Conservation (phyloP, 176 grass and related monocot genomes). For the Oryza australiensis region DNA sequence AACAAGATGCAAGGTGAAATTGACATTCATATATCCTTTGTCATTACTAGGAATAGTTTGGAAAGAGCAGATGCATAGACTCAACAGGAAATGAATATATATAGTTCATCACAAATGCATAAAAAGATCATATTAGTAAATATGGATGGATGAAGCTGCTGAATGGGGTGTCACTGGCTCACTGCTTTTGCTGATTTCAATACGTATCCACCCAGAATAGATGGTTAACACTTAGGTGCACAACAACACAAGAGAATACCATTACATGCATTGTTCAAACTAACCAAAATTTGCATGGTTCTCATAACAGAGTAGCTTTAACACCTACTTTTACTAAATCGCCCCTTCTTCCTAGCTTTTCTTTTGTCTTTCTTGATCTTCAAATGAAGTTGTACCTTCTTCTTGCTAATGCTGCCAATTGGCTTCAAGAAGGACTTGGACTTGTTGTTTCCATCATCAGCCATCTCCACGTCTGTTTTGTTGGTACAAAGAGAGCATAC, state of each 20-base stretch:
- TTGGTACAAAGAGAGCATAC: neutral
- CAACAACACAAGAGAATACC: neutral
- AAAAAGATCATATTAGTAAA: neutral
- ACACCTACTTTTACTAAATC: conserved; percentile 46
- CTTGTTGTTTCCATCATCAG: conserved; percentile 53
- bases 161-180: neutral
- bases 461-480: conserved; percentile 56
- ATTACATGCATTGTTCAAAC: conserved; percentile 25
- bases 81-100: neutral
- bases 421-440: conserved; percentile 61
- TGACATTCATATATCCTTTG: neutral
- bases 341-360: conserved; percentile 69
- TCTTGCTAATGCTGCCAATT: conserved; percentile 78
- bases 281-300: conserved; percentile 30
- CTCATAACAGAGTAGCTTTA: neutral
- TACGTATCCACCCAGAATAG: conserved; percentile 17
- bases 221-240: neutral
- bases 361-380: conserved; percentile 82
- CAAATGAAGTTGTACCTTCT: conserved; percentile 66
- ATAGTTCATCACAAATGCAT: neutral
- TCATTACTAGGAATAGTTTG: neutral
- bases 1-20: neutral
- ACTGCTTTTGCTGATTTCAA: neutral
- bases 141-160: neutral
- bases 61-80: neutral